Base-by-base conservation (phyloP, 805 yeast genomes). In the Hanseniaspora nectarophila region DNA sequence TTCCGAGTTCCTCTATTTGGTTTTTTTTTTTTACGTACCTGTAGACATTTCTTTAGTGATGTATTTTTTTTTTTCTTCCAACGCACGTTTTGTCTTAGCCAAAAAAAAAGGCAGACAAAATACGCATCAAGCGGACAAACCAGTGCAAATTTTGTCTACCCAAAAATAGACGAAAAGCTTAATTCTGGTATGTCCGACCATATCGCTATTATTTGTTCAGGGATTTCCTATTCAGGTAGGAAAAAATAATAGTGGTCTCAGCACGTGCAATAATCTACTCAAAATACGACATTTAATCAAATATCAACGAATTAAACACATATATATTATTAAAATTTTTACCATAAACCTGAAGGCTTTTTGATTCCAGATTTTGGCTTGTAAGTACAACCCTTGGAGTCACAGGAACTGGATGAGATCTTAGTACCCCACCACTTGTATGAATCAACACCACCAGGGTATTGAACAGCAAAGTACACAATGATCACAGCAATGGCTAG, bases 361-460 rank as follows among this genome's bases (percentile, higher is more conserved):
- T 44, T 44, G 23, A 51, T 51, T 6, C 35, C 29, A 3, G 28
- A n/a, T 10, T 50, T 15, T 1, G 50, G 8, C n/a, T 44, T 51
- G 18, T 38, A 51, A 4, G 54, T 21, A 16, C 54, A 51, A 1
- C 54, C 59, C 5, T 48, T 47, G 31, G 67, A 61, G 57, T 71
- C 78, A 51, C 63, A 46, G 51, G 70, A 65, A 20, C 73, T 69
- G 34, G 67, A 65, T 29, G 69, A 65, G 42, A 75, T 78, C 45
- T 60, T 63, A 52, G 73, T 75, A 18, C 87, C 89, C 89, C 89
- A 82, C 89, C 89, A 82, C 7, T 52, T 45, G 1, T 74, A 51
- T 3, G 46, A 70, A 3, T 66, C 56, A 1, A 59, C 57, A 15
- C 69, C 66, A 15, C 69, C 69, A 15, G 75, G 67, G 39, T 69